These are phyloP conservation scores for Maudiozyma turicensis DNA, from an alignment of 805 yeast species.

Conservation along the genomic window DNA sequence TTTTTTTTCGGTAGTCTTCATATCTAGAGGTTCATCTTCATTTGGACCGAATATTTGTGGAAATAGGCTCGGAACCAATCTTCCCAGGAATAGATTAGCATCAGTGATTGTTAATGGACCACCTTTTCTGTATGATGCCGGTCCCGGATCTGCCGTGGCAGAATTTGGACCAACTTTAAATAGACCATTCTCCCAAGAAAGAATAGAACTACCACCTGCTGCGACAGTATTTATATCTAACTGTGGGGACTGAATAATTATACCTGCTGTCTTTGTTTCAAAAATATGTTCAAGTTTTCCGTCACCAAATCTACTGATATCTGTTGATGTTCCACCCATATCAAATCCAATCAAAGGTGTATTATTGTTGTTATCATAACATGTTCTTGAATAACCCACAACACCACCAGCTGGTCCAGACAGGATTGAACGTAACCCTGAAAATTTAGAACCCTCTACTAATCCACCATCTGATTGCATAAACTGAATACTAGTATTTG, in stretches of 20 bases:
- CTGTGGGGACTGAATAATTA: constrained; percentile 77
- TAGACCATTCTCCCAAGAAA: constrained; percentile 59
- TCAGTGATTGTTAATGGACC: constrained; percentile 83
- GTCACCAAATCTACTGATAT: constrained; percentile 62
- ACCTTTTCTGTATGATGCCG: constrained; percentile 76
- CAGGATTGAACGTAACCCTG: constrained; percentile 79
- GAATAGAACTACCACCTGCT: constrained; percentile 73
- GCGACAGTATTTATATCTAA: constrained; percentile 75
- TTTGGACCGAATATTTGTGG: constrained; percentile 79
- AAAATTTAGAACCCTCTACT: constrained; percentile 71
- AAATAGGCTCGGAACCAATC: constrained; percentile 63
- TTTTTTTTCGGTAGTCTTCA: constrained; percentile 38
- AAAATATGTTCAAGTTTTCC: constrained; percentile 71
- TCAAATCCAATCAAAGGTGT: constrained; percentile 73
- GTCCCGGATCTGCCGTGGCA: constrained; percentile 85
- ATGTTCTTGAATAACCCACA: constrained; percentile 83
- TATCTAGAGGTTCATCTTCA: constrained; percentile 62
- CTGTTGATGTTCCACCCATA: constrained; percentile 90
- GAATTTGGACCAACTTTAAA: constrained; percentile 82
- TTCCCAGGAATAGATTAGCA: constrained; percentile 66
- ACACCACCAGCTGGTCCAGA: constrained; percentile 99
- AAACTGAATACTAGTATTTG: constrained; percentile 49
- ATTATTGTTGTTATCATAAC: constrained; percentile 45
- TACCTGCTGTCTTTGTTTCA: constrained; percentile 77
- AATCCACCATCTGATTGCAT: constrained; percentile 98